Evolutionary conservation across 1,139 yeast genomes (phyloP).

Genomic region (Yamadazyma friedrichii): DNA sequence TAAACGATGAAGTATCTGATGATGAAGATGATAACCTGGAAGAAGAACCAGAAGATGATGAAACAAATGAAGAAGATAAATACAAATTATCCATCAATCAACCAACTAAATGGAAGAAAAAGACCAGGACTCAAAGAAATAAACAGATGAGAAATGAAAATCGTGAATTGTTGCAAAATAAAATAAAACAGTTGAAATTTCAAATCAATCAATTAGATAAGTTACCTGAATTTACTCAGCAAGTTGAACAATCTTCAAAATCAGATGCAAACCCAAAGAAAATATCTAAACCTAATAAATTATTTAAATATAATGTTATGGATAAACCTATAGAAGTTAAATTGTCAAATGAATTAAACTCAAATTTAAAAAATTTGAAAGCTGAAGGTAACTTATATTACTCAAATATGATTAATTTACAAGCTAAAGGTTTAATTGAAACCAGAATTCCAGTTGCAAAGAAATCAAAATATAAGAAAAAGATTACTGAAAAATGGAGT

Average conservation of each 20-base stretch:
- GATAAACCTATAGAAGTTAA: constrained; percentile 80
- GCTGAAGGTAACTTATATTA: constrained; percentile 89
- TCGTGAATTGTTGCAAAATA: constrained; percentile 51
- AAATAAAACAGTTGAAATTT: constrained; percentile 56
- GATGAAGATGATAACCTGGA: constrained; percentile 40
- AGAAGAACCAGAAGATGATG: constrained; percentile 54
- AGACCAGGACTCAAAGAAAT: constrained; percentile 77
- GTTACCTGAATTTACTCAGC: constrained; percentile 34
- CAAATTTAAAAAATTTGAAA: constrained; percentile 76
- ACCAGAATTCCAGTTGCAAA: constrained; percentile 71
- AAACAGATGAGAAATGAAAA: constrained; percentile 66
- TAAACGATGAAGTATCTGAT: constrained; percentile 50
- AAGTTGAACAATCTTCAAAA: constrained; percentile 11
- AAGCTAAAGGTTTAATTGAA: constrained; percentile 83
- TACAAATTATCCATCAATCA: constrained; percentile 65
- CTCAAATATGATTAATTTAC: constrained; percentile 80
- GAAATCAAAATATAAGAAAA: constrained; percentile 66
- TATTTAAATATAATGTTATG: constrained; percentile 56
- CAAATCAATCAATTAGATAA: constrained; percentile 59
- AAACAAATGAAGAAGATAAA: constrained; percentile 45
- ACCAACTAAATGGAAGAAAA: constrained; percentile 67
- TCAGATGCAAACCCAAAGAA: constrained; percentile 23
- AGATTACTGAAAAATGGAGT: constrained; percentile 87
- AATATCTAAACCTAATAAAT: constrained; percentile 26
- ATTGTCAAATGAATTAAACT: constrained; percentile 83